Base-by-base conservation (phyloP, 495 filamentous ascomycete genomes). In the Hyaloscypha hepaticicola region DNA sequence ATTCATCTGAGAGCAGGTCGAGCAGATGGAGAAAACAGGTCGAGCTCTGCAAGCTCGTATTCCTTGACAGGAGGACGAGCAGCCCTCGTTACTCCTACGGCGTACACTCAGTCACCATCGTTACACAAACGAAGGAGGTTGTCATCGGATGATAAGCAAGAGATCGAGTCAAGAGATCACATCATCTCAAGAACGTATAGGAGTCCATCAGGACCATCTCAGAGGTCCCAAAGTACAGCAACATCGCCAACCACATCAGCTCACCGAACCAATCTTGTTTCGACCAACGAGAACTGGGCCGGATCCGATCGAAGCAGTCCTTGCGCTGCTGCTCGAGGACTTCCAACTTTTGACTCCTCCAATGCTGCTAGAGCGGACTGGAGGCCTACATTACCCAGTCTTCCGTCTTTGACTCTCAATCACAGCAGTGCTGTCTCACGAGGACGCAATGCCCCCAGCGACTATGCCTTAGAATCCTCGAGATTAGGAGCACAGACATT, bases 31-130 rank as follows among this genome's bases (percentile, higher is more conserved):
- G 59, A 58, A 1, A 51, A 64, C 41, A 74, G 70, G 58, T 63
- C 70, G 38, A 61, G 66, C 9, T 66, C 72, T 66, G n/a, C 72
- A 8, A 63, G 61, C 31, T 62, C 68, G 7, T 74, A 71, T 22
- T 72, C 75, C 11, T 63, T 68, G 16, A 61, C 65, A 12, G 53
- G 56, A n/a, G 56, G 62, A 24, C 67, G 48, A 27, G 61, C 28
- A 51, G 69, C 70, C 45, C 55, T 61, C 19, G 60, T 69, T 48
- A 74, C 72, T 1, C 70, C 74, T 5, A 70, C 74, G 6, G 71
- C 76, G 27, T 79, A 79, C 60, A 50, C 69, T 7, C 71, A 78
- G 48, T 78, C 78, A 28, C 75, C 77, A 28, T 69, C 48, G 48
- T 64, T 65, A 14, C 69, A 69, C 55, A 80, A 79, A 69, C 74